phyloP scores from a whole-genome alignment of 805 yeast species.

The Tetrapisispora phaffii region DNA sequence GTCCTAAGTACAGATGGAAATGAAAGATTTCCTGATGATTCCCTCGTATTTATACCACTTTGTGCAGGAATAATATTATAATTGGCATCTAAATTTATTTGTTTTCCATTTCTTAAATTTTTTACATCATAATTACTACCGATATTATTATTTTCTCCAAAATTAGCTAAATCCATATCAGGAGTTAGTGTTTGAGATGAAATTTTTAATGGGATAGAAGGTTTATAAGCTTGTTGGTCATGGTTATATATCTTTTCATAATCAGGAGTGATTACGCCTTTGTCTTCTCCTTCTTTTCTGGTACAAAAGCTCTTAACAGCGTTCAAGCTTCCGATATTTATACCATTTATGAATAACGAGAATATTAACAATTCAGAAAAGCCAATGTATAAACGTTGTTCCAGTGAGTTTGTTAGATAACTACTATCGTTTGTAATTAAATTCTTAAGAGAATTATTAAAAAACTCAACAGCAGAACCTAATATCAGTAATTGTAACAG shows the following conservation, averaged over 20 bases:
- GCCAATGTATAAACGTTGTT: conserved; percentile 10
- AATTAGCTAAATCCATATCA: conserved; percentile 13
- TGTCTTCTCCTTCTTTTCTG: neutral
- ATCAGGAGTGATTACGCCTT: conserved; percentile 2
- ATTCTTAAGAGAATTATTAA: conserved; percentile 10
- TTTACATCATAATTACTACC: neutral
- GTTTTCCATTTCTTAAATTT: neutral
- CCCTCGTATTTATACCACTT: neutral
- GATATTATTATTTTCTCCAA: neutral
- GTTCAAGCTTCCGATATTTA: conserved; percentile 9
- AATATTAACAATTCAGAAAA: conserved; percentile 15
- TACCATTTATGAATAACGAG: conserved; percentile 17
- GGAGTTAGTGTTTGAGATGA: conserved; percentile 30
- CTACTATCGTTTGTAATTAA: neutral
- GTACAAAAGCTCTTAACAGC: neutral
- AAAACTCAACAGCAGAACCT: conserved; percentile 15
- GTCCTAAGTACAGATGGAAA: conserved; percentile 23
- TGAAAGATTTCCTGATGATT: conserved; percentile 13
- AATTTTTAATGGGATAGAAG: conserved; percentile 21
- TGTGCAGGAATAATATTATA: neutral
- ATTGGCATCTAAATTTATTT: too few relatives aligned
- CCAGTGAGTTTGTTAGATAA: conserved; percentile 4
- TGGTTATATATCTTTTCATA: neutral
- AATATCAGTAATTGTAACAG: conserved; percentile 13
- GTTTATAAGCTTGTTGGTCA: conserved; percentile 5